Conservation (phyloP, 2,329 filamentous ascomycete species). For the Alternaria hordeiaustralica region DNA sequence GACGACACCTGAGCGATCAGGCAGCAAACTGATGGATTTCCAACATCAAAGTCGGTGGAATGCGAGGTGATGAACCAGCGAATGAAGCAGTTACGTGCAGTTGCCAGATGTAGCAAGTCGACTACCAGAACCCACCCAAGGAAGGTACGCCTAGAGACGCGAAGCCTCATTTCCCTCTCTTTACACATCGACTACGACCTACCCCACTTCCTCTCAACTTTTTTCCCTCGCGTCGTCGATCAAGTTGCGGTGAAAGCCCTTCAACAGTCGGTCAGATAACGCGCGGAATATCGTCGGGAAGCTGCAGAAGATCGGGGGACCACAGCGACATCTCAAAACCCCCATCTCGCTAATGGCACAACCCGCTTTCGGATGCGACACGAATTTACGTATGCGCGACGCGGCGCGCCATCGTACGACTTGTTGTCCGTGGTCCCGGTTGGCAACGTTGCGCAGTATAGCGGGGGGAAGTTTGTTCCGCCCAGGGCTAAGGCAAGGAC, state of each 20-base stretch:
- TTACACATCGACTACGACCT: not conserved
- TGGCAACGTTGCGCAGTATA: slow-evolving; percentile 10
- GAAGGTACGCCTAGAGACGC: not conserved
- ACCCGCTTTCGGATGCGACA: slow-evolving; percentile 4
- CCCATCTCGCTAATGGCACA: slow-evolving; percentile 3
- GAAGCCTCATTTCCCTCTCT: not conserved
- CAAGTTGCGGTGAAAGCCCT: slow-evolving; percentile 15
- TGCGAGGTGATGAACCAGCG: not conserved
- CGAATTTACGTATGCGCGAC: not conserved
- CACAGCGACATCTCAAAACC: not conserved
- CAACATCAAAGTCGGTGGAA: not conserved
- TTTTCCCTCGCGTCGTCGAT: not conserved
- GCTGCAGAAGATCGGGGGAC: slow-evolving; percentile 3
- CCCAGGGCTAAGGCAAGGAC: slow-evolving; percentile 20
- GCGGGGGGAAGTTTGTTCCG: slow-evolving; percentile 22
- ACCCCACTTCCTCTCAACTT: not conserved
- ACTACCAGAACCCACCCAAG: not conserved
- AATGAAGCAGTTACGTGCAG: not conserved
- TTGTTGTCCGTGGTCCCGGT: not conserved
- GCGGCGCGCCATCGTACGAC: slow-evolving; percentile 5
- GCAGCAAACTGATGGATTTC: not conserved
- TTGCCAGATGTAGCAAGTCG: not conserved
- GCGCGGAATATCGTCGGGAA: not conserved
- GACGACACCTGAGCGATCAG: not conserved
- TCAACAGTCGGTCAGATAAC: slow-evolving; percentile 15